Evolutionary conservation across 163 green algal species (phyloP).

Genomic region (Botryococcus braunii): DNA sequence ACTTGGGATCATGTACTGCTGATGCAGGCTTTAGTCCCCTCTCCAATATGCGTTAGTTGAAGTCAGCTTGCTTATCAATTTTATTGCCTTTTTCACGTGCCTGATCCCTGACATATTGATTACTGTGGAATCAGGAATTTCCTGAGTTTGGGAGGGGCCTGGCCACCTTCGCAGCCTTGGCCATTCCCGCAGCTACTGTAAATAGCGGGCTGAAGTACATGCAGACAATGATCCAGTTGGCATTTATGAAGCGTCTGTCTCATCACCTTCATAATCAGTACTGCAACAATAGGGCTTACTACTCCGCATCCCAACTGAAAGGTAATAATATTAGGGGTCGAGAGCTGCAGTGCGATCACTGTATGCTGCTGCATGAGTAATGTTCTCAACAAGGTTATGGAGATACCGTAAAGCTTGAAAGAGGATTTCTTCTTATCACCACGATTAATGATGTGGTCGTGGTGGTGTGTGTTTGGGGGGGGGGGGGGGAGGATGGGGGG

Average conservation of each 20-base stretch:
- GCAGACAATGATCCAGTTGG: conserved; percentile 80
- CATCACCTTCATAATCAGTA: conserved; percentile 78
- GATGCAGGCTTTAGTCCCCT: not conserved
- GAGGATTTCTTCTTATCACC: no score
- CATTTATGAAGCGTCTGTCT: conserved; percentile 66
- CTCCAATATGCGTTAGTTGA: not conserved
- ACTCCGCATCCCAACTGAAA: conserved; percentile 74
- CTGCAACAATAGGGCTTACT: conserved; percentile 83
- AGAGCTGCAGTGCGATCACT: no score
- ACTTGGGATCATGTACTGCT: not conserved
- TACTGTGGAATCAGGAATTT: conserved; percentile 41
- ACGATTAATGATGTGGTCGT: no score
- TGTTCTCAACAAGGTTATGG: no score
- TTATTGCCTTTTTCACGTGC: not conserved
- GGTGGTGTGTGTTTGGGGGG: no score
- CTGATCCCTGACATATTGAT: conserved; percentile 5
- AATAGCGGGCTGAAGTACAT: conserved; percentile 91
- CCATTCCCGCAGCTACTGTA: conserved; percentile 73
- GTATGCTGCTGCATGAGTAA: no score
- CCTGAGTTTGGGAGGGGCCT: conserved; percentile 39
- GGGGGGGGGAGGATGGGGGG: no score
- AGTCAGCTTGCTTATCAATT: not conserved
- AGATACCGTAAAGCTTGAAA: no score
- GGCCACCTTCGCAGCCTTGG: conserved; percentile 53
- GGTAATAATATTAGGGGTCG: no score